Evolutionary conservation across 768 basidiomycete genomes (phyloP).

Genomic region (Serpula lacrymans): DNA sequence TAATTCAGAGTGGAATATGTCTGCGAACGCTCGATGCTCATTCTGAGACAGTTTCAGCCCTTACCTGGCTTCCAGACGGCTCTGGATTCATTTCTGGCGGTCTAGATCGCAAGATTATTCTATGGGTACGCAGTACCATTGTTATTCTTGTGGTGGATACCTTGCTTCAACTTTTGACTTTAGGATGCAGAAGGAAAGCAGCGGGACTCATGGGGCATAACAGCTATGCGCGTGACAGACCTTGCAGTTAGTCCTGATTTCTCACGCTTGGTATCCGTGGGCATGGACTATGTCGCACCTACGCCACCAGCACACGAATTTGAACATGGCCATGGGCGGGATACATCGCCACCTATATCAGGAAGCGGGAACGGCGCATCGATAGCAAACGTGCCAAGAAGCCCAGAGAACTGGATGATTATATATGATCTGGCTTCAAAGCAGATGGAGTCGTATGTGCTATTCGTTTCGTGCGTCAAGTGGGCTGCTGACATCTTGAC

Average conservation of each 20-base stretch:
- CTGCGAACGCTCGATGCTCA: constrained; percentile 67
- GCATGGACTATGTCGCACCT: constrained; percentile 48
- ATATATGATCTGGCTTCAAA: constrained; percentile 74
- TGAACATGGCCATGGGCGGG: constrained; percentile 28
- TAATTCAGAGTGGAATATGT: constrained; percentile 67
- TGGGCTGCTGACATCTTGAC: constrained; percentile 7
- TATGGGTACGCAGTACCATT: constrained; percentile 60
- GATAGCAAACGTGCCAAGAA: constrained; percentile 33
- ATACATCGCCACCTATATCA: constrained; percentile 29
- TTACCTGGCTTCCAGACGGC: constrained; percentile 87
- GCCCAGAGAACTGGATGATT: constrained; percentile 61
- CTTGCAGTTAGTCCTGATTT: constrained; percentile 86
- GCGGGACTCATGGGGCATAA: constrained; percentile 63
- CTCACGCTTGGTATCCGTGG: constrained; percentile 80
- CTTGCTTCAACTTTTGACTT: constrained; percentile 9
- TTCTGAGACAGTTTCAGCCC: constrained; percentile 77
- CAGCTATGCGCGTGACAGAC: constrained; percentile 80
- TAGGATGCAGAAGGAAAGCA: constrained; percentile 76
- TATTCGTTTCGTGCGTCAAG: constrained; percentile 7
- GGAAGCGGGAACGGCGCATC: constrained; percentile 30
- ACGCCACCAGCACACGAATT: constrained; percentile 11
- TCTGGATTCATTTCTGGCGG: constrained; percentile 88
- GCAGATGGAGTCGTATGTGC: constrained; percentile 62
- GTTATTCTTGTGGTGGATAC: background rate
- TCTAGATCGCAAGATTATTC: constrained; percentile 77